These are phyloP conservation scores for Calonectria pseudoturangicola DNA, from an alignment of 2,329 filamentous ascomycete species.

Conservation along the genomic window DNA sequence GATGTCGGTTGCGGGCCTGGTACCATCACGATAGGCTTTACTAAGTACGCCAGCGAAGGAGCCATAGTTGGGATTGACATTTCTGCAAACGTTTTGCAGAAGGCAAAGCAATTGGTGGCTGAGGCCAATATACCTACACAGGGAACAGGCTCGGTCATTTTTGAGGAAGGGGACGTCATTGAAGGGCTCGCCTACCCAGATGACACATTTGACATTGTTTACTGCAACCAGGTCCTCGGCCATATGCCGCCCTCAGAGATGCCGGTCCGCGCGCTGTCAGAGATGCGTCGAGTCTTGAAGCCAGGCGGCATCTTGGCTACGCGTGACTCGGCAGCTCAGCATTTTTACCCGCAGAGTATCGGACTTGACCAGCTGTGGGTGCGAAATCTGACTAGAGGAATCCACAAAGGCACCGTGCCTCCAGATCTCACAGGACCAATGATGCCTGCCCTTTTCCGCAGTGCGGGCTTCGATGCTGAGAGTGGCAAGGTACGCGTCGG, in stretches of 20 bases:
- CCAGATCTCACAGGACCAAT: constrained; percentile 1
- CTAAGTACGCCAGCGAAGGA: constrained; percentile 60
- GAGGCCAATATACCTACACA: background rate
- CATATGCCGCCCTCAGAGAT: constrained; percentile 58
- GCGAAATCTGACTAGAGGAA: background rate
- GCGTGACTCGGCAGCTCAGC: constrained; percentile 50
- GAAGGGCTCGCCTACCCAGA: constrained; percentile 42
- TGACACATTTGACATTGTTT: constrained; percentile 26
- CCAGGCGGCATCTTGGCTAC: constrained; percentile 63
- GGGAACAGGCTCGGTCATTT: constrained; percentile 23
- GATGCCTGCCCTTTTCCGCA: constrained; percentile 27
- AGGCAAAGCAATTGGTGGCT: constrained; percentile 12
- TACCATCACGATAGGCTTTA: constrained; percentile 66
- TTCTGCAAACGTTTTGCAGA: constrained; percentile 9
- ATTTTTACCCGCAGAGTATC: constrained; percentile 53
- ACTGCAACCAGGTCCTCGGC: constrained; percentile 50
- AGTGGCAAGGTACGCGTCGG: constrained; percentile 26
- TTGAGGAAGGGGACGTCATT: constrained; percentile 18
- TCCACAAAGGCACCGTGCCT: background rate
- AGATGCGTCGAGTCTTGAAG: constrained; percentile 64
- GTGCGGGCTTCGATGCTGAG: constrained; percentile 16
- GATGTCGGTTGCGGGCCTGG: constrained; percentile 70
- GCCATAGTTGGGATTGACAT: constrained; percentile 45
- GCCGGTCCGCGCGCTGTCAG: constrained; percentile 57
- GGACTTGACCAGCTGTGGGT: constrained; percentile 43